A percentile compares a stretch with the other conserved stretches of the same genome.
These are phyloP conservation scores for Talaromyces atroroseus DNA, from an alignment of 2,329 filamentous ascomycete species.

Conservation along the genomic window DNA sequence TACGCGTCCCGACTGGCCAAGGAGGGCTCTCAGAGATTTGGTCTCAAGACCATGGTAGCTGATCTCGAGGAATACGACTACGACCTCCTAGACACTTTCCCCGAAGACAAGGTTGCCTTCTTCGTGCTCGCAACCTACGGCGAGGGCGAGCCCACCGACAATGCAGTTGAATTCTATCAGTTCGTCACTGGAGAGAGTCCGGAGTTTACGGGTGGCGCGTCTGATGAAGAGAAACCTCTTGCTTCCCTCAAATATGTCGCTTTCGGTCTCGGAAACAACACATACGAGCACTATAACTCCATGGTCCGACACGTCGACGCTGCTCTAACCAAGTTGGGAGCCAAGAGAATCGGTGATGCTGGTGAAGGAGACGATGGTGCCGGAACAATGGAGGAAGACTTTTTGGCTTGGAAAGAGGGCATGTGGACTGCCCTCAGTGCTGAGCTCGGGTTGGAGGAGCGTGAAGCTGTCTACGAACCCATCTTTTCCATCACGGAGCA, in stretches of 20 bases:
- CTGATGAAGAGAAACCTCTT: conserved; percentile 63
- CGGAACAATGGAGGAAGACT: conserved; percentile 99
- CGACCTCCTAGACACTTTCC: conserved; percentile 84
- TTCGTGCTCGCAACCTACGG: conserved; percentile 97
- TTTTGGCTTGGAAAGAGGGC: conserved; percentile 96
- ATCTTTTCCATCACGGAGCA: conserved; percentile 78
- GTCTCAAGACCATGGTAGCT: conserved; percentile 95
- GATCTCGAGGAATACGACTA: conserved; percentile 98
- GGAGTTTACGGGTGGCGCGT: conserved; percentile 66
- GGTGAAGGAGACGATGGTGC: conserved; percentile 97
- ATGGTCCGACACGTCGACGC: conserved; percentile 93
- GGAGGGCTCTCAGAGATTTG: conserved; percentile 93
- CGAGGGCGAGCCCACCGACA: conserved; percentile 97
- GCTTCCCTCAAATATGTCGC: conserved; percentile 84
- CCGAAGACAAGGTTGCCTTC: conserved; percentile 84
- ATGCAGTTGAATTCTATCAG: conserved; percentile 98
- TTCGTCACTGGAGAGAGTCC: conserved; percentile 81
- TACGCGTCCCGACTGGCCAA: conserved; percentile 95
- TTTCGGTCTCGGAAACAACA: conserved; percentile 97
- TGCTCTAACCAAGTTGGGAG: conserved; percentile 74
- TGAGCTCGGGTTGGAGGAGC: conserved; percentile 85
- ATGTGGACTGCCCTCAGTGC: conserved; percentile 88
- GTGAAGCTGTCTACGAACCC: conserved; percentile 92
- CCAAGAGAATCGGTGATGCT: conserved; percentile 74
- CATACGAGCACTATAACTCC: conserved; percentile 98